These are phyloP conservation scores for Geranium incanum DNA, from an alignment of 441 rosid genomes.

Conservation along the genomic window DNA sequence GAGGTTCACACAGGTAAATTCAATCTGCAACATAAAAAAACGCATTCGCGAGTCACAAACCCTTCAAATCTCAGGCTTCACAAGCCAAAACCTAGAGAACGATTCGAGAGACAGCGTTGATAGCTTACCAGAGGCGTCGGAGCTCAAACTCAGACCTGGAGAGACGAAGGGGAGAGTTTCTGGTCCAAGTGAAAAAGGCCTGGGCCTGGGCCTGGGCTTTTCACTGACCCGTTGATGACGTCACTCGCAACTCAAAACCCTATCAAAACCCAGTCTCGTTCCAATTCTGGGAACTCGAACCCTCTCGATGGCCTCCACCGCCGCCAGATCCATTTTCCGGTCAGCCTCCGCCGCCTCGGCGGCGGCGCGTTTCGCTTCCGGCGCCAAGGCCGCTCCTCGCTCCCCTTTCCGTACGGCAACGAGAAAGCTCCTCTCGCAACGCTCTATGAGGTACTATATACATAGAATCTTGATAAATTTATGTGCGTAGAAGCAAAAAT, in stretches of 20 bases:
- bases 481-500: background rate
- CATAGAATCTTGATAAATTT: background rate
- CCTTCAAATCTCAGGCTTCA: background rate
- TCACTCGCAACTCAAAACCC: background rate
- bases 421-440: background rate
- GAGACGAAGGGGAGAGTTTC: too few species aligned
- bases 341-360: constrained; percentile 45
- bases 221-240: too few species aligned
- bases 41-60: background rate
- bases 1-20: background rate
- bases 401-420: constrained; percentile 33
- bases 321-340: constrained; percentile 66
- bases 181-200: too few species aligned
- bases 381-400: constrained; percentile 36
- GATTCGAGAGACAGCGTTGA: background rate
- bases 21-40: background rate
- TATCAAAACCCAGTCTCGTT: background rate
- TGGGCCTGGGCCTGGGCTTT: too few species aligned
- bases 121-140: background rate
- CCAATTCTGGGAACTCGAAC: too few species aligned
- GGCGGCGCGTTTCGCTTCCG: constrained; percentile 48
- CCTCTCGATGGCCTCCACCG: constrained; percentile 49
- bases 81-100: too few species aligned
- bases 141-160: too few species aligned
- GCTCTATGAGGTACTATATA: background rate